Evolutionary conservation across 345 rosid species (phyloP), one percentile per base, ranked within the genome.

Genomic region (Durio zibethinus): DNA sequence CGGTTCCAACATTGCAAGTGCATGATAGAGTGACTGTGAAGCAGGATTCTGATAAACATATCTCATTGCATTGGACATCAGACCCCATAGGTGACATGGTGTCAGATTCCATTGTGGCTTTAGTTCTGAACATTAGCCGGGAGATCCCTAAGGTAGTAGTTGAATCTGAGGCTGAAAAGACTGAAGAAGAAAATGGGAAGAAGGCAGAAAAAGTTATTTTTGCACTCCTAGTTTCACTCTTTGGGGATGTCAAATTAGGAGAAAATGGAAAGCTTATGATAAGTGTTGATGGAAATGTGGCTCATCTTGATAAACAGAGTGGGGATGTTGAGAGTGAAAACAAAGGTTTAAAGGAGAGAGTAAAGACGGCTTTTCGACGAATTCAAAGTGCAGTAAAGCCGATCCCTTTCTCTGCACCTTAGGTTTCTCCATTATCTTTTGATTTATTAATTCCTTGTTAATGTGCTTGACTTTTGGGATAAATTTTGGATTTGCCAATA

Each of bases 71-170:
- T 70, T 95, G 99, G 99, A 74, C 84, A 62, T 87, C 96, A 5
- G 98, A 92, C 83, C 99, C 97, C 0, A 85, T 93, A 80, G 87
- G 93, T 27, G 99, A 95, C 85, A 95, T 93, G 96, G 96, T 95
- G 31, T 92, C 98, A 2, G 99, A 95, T 76, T 95, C 98, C 14
- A 54, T 92, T 65, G 96, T 93, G 65, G 99, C 99, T 56, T 78
- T 95, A 76, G 90, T 92, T 79, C 84, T 92, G 77, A 93, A 92
- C 79, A 85, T 93, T 74, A 90, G 88, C 78, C 83, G 92, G 3
- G 93, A 93, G 83, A 88, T 90, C 40, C 98, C 97, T 1, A 95
- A 89, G 90, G 85, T 94, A 11, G 81, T 87, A 23, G 86, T 85
- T 0, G 94, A 89, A 67, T 69, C 89, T 21, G 99, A 90, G 29